Evolutionary conservation across 2,329 filamentous ascomycete genomes (phyloP).

Genomic region (Fusarium sp.): DNA sequence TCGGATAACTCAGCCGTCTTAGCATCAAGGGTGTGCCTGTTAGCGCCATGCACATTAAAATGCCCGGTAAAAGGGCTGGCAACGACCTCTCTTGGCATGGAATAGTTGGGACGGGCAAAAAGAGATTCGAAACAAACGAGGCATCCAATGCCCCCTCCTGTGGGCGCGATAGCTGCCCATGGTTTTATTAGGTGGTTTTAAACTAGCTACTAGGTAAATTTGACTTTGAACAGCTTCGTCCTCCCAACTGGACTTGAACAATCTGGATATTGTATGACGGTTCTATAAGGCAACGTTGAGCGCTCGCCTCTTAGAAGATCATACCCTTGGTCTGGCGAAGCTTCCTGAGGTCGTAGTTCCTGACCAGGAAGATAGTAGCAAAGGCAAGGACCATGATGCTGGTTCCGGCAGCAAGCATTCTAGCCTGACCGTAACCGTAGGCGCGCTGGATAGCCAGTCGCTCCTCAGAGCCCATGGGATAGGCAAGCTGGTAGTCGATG

Average conservation of each 20-base stretch:
- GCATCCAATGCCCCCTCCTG: neutral
- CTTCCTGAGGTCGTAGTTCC: slow-evolving; percentile 59
- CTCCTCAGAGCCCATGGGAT: slow-evolving; percentile 54
- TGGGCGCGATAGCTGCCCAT: neutral
- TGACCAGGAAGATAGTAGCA: slow-evolving; percentile 55
- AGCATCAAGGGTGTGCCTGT: neutral
- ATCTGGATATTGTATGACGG: neutral
- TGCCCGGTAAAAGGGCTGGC: neutral
- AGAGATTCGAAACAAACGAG: neutral
- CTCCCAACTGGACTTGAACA: slow-evolving; percentile 11
- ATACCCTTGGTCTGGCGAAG: slow-evolving; percentile 59
- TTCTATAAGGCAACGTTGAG: neutral
- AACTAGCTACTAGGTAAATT: slow-evolving; percentile 11
- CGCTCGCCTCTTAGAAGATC: slow-evolving; percentile 53
- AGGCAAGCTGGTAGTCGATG: slow-evolving; percentile 60
- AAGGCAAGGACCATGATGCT: slow-evolving; percentile 47
- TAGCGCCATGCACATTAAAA: neutral
- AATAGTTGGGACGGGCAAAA: neutral
- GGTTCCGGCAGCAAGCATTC: slow-evolving; percentile 55
- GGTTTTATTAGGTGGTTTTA: neutral
- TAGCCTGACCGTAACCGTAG: slow-evolving; percentile 61
- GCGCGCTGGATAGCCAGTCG: slow-evolving; percentile 64
- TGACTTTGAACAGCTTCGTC: slow-evolving; percentile 8
- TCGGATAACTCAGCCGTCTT: neutral
- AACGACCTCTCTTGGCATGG: neutral